Percentiles rank a stretch among this genome's conserved stretches.
These are phyloP conservation scores for Galerina marginata DNA, from an alignment of 768 basidiomycete genomes.

Conservation along the genomic window DNA sequence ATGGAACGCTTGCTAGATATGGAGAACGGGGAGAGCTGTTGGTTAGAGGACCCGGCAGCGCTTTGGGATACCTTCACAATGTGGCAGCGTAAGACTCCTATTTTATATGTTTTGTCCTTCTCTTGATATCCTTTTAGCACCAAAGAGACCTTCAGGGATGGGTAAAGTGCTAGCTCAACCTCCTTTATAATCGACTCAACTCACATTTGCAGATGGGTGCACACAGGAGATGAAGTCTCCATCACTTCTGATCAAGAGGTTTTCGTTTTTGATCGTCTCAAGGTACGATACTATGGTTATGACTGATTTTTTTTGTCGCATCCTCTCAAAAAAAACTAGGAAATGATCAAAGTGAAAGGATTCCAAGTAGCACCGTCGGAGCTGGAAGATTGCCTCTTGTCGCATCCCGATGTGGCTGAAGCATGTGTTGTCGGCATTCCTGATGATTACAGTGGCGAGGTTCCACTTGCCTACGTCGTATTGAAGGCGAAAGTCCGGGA, in stretches of 20 bases:
- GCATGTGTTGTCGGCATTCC: slow-evolving; percentile 65
- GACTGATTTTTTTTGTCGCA: background rate
- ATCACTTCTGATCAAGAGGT: slow-evolving; percentile 56
- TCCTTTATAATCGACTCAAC: background rate
- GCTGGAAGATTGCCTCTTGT: slow-evolving; percentile 54
- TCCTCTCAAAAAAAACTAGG: slow-evolving; percentile 36
- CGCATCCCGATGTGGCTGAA: slow-evolving; percentile 61
- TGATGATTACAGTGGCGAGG: slow-evolving; percentile 66
- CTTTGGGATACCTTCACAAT: slow-evolving; percentile 53
- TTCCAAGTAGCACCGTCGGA: slow-evolving; percentile 63
- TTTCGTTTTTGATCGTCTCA: slow-evolving; percentile 63
- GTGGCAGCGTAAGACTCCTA: slow-evolving; percentile 47
- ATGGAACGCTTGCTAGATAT: slow-evolving; percentile 46
- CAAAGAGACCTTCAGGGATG: slow-evolving; percentile 61
- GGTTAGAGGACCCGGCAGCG: slow-evolving; percentile 48
- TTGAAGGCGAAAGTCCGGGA: slow-evolving; percentile 45
- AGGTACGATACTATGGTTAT: slow-evolving; percentile 40
- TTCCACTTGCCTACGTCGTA: slow-evolving; percentile 68
- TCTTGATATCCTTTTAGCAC: slow-evolving; percentile 46
- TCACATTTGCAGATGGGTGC: slow-evolving; percentile 55
- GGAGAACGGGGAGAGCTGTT: slow-evolving; percentile 57
- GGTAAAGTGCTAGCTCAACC: slow-evolving; percentile 40
- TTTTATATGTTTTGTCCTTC: slow-evolving; percentile 25
- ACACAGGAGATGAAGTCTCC: slow-evolving; percentile 65
- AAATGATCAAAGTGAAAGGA: slow-evolving; percentile 70